Evolutionary conservation across 2,329 filamentous ascomycete species (phyloP).

Genomic region (Colletotrichum musicola): DNA sequence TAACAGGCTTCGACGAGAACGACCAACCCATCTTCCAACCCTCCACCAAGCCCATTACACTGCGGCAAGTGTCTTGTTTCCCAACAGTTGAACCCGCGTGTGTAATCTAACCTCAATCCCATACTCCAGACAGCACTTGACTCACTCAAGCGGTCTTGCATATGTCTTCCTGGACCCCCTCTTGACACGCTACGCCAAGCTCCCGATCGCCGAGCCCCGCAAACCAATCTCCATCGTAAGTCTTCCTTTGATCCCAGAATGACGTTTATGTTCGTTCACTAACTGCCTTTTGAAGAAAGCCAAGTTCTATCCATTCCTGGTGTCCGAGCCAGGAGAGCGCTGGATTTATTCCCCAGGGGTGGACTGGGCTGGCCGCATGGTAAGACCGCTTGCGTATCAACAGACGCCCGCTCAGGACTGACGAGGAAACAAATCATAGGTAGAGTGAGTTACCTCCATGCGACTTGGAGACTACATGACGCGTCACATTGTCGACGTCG

Average conservation of each 20-base stretch:
- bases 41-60: not conserved
- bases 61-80: not conserved
- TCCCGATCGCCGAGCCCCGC: too few relatives aligned
- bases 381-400: not conserved
- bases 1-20: conserved; percentile 1
- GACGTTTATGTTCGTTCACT: too few relatives aligned
- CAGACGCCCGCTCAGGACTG: too few relatives aligned
- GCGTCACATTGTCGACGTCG: not conserved
- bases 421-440: not conserved
- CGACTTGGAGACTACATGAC: conserved; percentile 13
- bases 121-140: conserved; percentile 3
- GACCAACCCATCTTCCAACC: not conserved
- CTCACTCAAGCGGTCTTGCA: conserved; percentile 13
- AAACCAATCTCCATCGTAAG: too few relatives aligned
- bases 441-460: not conserved
- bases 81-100: too few relatives aligned
- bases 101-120: too few relatives aligned
- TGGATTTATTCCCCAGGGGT: conserved; percentile 2
- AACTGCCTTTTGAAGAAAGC: too few relatives aligned
- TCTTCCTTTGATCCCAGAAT: too few relatives aligned
- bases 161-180: not conserved
- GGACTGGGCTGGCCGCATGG: conserved; percentile 12
- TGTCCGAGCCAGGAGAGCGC: not conserved
- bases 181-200: not conserved
- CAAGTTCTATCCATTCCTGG: not conserved